Evolutionary conservation across 202 grass and related monocot species (phyloP), one percentile per base, ranked within the genome.

Genomic region (Setaria italica): DNA sequence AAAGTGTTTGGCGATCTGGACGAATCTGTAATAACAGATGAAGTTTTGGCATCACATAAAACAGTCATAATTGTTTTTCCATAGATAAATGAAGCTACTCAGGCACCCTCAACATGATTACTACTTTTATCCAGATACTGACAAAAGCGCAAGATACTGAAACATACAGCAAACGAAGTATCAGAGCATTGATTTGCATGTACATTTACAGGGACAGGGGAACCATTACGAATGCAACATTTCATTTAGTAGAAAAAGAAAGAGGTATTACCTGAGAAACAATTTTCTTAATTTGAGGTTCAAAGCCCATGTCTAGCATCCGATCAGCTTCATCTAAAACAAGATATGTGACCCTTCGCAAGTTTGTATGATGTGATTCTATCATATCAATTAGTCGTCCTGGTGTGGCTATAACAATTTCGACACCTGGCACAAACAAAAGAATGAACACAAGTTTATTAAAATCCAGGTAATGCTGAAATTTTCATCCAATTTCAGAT

Each of bases 271-370:
- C 97, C 93, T 97, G 94, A 65, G 93, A 97, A 87, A 99, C 88
- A 85, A 99, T 94, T 94, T 99, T 99, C 89, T 95, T 91, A 42
- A 99, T 99, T 65, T 99, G 94, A 82, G 94, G 94, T 76, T 99
- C 97, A 67, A 99, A 99, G 41, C 97, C 97, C 97, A 99, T 99
- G 82, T 97, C 97, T 72, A 99, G 83, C 97, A 99, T 99, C 43
- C 94, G 90, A 68, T 94, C 94, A 34, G 97, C 97, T 84, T 99
- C 97, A 62, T 99, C 94, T 88, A 99, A 91, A 90, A 99, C 97
- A 78, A 99, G 94, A 88, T 97, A 99, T 71, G 97, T 99, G 43
- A 99, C 89, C 77, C 97, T 89, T 72, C 94, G 90, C 82, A 99
- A 89, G 77, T 99, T 99, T 88, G 97, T 97, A 86, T 94, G 85